These are phyloP conservation scores for Clavulina sp. DNA, from an alignment of 768 basidiomycete species.

Conservation along the genomic window DNA sequence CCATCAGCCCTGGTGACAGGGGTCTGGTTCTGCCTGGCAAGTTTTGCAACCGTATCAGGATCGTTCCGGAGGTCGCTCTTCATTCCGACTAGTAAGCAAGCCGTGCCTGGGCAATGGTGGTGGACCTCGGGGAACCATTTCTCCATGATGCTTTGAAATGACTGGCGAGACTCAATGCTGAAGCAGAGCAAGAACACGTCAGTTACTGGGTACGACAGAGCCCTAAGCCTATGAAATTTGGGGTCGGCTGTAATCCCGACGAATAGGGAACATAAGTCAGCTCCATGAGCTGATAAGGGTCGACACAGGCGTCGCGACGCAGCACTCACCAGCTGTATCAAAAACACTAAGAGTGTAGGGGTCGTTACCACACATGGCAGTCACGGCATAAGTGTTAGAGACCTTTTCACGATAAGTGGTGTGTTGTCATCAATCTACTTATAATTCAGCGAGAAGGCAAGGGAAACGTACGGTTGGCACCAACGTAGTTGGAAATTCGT, in stretches of 20 bases:
- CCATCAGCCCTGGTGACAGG: slow-evolving; percentile 80
- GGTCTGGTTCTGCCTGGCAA: slow-evolving; percentile 88
- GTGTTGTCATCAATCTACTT: slow-evolving; percentile 15
- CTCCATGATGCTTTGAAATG: slow-evolving; percentile 99
- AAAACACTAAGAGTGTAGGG: slow-evolving; percentile 96
- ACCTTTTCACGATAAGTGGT: slow-evolving; percentile 30
- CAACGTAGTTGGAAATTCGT: slow-evolving; percentile 98
- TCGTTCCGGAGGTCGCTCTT: slow-evolving; percentile 97
- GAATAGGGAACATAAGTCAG: too few relatives aligned
- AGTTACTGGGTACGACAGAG: slow-evolving; percentile 98
- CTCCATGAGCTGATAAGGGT: too few relatives aligned
- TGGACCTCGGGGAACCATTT: slow-evolving; percentile 99
- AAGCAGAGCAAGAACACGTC: slow-evolving; percentile 99
- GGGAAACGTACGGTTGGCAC: slow-evolving; percentile 93
- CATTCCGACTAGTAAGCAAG: slow-evolving; percentile 97
- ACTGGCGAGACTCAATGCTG: slow-evolving; percentile 94
- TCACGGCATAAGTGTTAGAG: slow-evolving; percentile 96
- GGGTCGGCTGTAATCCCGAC: too few relatives aligned
- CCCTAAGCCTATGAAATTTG: slow-evolving; percentile 85
- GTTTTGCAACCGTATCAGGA: slow-evolving; percentile 80
- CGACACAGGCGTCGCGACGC: too few relatives aligned
- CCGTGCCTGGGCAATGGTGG: slow-evolving; percentile 98
- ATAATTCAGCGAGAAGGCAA: slow-evolving; percentile 11
- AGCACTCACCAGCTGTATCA: slow-evolving; percentile 82
- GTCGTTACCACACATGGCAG: slow-evolving; percentile 99